A percentile compares a stretch with the other conserved stretches of the same genome.
phyloP scores from a whole-genome alignment of 139 green algal genomes.

The Micractinium conductrix region DNA sequence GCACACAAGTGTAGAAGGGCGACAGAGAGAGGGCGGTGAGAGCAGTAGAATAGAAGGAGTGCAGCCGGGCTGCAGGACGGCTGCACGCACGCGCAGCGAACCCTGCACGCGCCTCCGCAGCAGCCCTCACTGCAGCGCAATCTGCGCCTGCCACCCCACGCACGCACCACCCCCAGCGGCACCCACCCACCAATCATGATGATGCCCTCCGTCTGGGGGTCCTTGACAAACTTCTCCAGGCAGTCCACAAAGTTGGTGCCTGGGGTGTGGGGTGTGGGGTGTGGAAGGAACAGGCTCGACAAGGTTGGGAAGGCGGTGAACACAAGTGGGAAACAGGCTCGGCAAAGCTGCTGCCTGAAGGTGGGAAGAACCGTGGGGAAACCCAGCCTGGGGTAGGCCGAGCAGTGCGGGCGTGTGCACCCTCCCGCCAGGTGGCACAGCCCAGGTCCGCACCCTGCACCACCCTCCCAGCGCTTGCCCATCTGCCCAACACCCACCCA shows the following conservation, averaged over 20 bases:
- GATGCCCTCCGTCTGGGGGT: conserved; percentile 96
- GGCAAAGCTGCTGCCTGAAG: no score
- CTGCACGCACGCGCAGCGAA: no score
- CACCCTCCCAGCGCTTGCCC: no score
- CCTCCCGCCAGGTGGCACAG: no score
- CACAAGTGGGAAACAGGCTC: background rate
- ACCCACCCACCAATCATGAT: conserved; percentile 97
- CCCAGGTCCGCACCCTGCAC: no score
- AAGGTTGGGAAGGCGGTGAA: background rate
- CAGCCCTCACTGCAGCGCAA: background rate
- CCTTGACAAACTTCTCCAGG: conserved; percentile 94
- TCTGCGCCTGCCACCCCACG: background rate
- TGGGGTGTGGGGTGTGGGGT: background rate
- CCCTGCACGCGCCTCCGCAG: background rate
- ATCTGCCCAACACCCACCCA: no score
- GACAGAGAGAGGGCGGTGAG: no score
- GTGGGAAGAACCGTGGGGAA: no score
- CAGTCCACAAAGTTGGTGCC: conserved; percentile 99
- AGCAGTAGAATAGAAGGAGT: background rate
- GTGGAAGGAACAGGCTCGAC: no score
- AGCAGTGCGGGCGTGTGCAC: background rate
- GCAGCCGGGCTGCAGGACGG: no score
- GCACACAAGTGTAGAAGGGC: no score
- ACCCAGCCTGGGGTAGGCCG: no score
- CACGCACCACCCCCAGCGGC: background rate